A percentile compares a stretch with the other conserved stretches of the same genome.
phyloP scores from a whole-genome alignment of 2,329 filamentous ascomycete species.

The Aspergillus sp. region DNA sequence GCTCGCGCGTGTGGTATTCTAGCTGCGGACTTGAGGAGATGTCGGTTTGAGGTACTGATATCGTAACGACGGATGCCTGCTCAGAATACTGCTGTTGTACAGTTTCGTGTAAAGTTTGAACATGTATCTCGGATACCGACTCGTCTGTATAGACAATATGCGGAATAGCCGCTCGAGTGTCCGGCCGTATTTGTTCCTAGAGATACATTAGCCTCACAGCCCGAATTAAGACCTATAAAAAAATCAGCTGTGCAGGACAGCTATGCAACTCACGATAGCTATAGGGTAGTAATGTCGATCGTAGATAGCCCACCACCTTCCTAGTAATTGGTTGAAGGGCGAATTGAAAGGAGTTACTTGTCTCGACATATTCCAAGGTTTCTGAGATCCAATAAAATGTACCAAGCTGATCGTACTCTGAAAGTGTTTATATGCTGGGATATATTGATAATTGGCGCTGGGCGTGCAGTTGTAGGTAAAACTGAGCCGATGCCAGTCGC shows the following conservation, averaged over 20 bases:
- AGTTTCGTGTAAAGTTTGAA: neutral
- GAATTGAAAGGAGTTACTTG: slow-evolving; percentile 35
- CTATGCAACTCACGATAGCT: slow-evolving; percentile 19
- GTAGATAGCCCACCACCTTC: slow-evolving; percentile 92
- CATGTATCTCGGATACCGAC: neutral
- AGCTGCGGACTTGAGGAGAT: neutral
- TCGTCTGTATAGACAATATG: neutral
- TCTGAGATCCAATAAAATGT: slow-evolving; percentile 89
- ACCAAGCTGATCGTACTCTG: slow-evolving; percentile 85
- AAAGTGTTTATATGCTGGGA: slow-evolving; percentile 91
- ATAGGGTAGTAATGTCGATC: slow-evolving; percentile 72
- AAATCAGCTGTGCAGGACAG: neutral
- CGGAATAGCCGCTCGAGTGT: neutral
- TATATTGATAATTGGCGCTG: slow-evolving; percentile 94
- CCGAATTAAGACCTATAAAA: too few relatives aligned
- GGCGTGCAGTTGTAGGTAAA: slow-evolving; percentile 98
- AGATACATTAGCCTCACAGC: neutral
- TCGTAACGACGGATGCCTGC: neutral
- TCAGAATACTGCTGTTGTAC: neutral
- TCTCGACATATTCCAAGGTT: slow-evolving; percentile 76
- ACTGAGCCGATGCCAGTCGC: slow-evolving; percentile 79
- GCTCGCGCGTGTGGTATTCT: neutral
- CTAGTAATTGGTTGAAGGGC: slow-evolving; percentile 76
- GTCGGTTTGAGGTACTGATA: neutral
- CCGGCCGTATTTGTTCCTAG: slow-evolving; percentile 2